Evolutionary conservation across 495 filamentous ascomycete species (phyloP).

Genomic region (Stereocaulon alpinum): DNA sequence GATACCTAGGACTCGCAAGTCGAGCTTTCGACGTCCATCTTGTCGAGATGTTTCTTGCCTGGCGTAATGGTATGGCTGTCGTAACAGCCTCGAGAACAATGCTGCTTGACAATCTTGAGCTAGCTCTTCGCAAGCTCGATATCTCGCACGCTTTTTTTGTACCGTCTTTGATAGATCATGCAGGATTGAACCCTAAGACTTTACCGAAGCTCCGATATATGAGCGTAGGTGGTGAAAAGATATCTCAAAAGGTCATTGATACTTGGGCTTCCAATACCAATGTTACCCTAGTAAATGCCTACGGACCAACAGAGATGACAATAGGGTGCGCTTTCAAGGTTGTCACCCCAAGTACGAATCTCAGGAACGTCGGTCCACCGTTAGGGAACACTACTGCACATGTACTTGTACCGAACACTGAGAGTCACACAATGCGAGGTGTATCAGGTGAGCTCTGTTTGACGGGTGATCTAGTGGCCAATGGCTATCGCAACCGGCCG

Average conservation of each 20-base stretch:
- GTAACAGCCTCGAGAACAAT: slow-evolving; percentile 27
- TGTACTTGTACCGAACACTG: slow-evolving; percentile 59
- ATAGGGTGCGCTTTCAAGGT: slow-evolving; percentile 76
- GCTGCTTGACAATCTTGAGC: slow-evolving; percentile 28
- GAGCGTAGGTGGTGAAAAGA: slow-evolving; percentile 37
- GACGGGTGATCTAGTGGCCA: slow-evolving; percentile 74
- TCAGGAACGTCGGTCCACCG: slow-evolving; percentile 76
- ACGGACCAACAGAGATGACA: slow-evolving; percentile 82
- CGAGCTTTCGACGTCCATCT: slow-evolving; percentile 32
- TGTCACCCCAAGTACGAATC: slow-evolving; percentile 57
- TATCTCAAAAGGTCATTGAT: slow-evolving; percentile 37
- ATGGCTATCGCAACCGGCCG: slow-evolving; percentile 72
- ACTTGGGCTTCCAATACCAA: slow-evolving; percentile 31
- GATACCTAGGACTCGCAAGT: slow-evolving; percentile 30
- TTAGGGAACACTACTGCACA: slow-evolving; percentile 75
- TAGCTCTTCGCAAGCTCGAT: slow-evolving; percentile 51
- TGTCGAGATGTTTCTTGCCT: slow-evolving; percentile 31
- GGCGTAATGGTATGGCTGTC: slow-evolving; percentile 31
- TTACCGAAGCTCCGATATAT: slow-evolving; percentile 30
- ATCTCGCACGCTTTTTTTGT: slow-evolving; percentile 63
- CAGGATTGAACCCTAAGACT: slow-evolving; percentile 22
- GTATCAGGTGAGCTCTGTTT: slow-evolving; percentile 80
- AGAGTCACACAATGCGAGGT: slow-evolving; percentile 63
- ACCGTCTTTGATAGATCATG: slow-evolving; percentile 27
- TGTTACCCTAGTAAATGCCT: slow-evolving; percentile 39